Percentiles rank a stretch among this genome's conserved stretches.
Conservation (phyloP, 2,329 filamentous ascomycete genomes). For the Scopulariopsis brevicaulis region DNA sequence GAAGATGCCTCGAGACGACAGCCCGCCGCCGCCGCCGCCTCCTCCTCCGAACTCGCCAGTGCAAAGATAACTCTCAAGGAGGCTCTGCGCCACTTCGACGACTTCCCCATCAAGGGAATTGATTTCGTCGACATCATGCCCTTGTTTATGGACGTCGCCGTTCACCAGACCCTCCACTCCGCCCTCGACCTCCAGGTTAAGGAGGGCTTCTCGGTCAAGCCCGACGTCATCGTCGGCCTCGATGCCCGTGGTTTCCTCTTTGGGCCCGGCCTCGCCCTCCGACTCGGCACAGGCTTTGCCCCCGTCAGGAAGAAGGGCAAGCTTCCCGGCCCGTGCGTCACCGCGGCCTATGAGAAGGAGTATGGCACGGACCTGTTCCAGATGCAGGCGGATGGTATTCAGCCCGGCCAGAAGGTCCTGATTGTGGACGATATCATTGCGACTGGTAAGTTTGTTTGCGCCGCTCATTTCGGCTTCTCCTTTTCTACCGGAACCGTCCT, state of each 20-base stretch:
- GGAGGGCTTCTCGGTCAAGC: constrained; percentile 51
- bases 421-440: constrained; percentile 98
- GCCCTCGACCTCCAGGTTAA: constrained; percentile 77
- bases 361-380: constrained; percentile 94
- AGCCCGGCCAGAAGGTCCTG: constrained; percentile 77
- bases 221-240: constrained; percentile 85
- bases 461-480: constrained; percentile 2
- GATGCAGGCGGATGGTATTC: constrained; percentile 81
- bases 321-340: constrained; percentile 79
- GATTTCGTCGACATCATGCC: constrained; percentile 98
- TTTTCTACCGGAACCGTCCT: constrained; percentile 4
- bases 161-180: constrained; percentile 68
- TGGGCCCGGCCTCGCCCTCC: constrained; percentile 76
- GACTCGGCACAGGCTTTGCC: constrained; percentile 75
- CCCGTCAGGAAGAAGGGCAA: constrained; percentile 94
- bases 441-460: constrained; percentile 54
- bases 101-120: constrained; percentile 88
- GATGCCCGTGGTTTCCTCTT: constrained; percentile 95
- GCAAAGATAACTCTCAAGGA: constrained; percentile 59
- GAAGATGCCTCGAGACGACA: constrained; percentile 52
- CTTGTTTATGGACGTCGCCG: constrained; percentile 68
- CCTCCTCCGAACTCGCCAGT: constrained; percentile 54
- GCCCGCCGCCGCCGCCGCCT: constrained; percentile 49
- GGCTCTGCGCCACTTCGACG: constrained; percentile 73
- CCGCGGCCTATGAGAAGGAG: constrained; percentile 85